Percentiles rank a stretch among this genome's conserved stretches.
Conservation (phyloP, 2,329 filamentous ascomycete genomes). For the Neopestalotiopsis clavispora region DNA sequence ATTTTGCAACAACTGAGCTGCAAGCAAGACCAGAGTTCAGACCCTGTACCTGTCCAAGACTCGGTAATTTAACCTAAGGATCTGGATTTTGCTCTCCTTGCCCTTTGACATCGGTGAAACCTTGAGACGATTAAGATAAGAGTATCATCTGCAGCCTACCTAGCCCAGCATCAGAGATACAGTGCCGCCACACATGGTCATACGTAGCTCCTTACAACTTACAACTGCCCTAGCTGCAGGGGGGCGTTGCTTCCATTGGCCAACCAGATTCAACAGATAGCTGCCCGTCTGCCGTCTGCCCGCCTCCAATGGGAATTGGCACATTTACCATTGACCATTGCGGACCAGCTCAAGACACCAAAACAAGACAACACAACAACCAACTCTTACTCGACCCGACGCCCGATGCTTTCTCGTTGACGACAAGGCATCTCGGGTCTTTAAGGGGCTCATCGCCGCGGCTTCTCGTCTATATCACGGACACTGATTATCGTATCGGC, state of each 20-base stretch:
- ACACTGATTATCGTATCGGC: neutral
- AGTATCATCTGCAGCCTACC: conserved; percentile 1
- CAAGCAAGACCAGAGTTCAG: neutral
- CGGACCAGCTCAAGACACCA: neutral
- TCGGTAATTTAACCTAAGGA: neutral
- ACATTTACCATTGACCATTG: conserved; percentile 3
- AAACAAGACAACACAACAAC: neutral
- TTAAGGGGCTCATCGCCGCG: neutral
- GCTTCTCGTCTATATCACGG: neutral
- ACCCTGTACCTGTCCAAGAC: neutral
- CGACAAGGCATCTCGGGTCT: conserved; percentile 8
- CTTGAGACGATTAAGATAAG: conserved; percentile 6
- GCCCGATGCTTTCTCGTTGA: conserved; percentile 8
- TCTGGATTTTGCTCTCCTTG: neutral
- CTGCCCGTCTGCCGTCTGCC: neutral
- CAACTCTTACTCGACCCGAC: neutral
- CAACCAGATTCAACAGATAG: conserved; percentile 2
- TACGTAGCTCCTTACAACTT: neutral
- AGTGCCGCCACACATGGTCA: neutral
- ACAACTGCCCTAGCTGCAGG: conserved; percentile 4
- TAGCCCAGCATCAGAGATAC: neutral
- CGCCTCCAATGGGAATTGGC: conserved; percentile 6
- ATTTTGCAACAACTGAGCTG: neutral
- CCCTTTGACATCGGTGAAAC: conserved; percentile 4
- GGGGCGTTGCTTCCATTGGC: neutral